Percentiles rank a stretch among this genome's conserved stretches.
phyloP scores from a whole-genome alignment of 352 stramenopile genomes.

The Globisporangium radiosum region DNA sequence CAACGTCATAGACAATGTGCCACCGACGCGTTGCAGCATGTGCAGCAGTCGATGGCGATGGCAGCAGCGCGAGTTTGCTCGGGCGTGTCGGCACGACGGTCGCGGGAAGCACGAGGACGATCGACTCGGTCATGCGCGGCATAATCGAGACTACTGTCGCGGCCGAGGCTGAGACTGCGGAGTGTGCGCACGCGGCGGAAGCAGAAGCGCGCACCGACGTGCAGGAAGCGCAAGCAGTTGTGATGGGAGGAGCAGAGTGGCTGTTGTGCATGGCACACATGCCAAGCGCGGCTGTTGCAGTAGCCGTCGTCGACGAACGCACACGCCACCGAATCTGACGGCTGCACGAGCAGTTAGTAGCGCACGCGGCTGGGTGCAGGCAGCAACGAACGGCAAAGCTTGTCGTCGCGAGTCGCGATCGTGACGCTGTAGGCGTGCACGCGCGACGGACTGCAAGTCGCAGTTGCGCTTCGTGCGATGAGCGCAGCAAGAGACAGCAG shows the following conservation, averaged over 20 bases:
- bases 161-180: neutral
- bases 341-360: too few relatives aligned
- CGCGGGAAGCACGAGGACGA: neutral
- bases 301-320: neutral
- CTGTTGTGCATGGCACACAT: neutral
- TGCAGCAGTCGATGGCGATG: too few relatives aligned
- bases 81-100: neutral
- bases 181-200: neutral
- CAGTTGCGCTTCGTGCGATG: neutral
- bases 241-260: neutral
- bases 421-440: conserved; percentile 6
- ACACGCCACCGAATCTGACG: neutral
- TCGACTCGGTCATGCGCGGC: conserved; percentile 2
- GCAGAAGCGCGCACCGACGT: neutral
- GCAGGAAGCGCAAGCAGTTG: neutral
- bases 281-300: neutral
- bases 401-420: conserved; percentile 1
- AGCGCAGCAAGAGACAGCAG: neutral
- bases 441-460: neutral
- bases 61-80: too few relatives aligned
- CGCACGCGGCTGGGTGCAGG: too few relatives aligned
- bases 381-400: too few relatives aligned
- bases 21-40: conserved; percentile 3
- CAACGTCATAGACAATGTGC: conserved; percentile 22
- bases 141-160: conserved; percentile 6